These are phyloP conservation scores for Niveomyces coronatus DNA, from an alignment of 2,329 filamentous ascomycete genomes.

Conservation along the genomic window DNA sequence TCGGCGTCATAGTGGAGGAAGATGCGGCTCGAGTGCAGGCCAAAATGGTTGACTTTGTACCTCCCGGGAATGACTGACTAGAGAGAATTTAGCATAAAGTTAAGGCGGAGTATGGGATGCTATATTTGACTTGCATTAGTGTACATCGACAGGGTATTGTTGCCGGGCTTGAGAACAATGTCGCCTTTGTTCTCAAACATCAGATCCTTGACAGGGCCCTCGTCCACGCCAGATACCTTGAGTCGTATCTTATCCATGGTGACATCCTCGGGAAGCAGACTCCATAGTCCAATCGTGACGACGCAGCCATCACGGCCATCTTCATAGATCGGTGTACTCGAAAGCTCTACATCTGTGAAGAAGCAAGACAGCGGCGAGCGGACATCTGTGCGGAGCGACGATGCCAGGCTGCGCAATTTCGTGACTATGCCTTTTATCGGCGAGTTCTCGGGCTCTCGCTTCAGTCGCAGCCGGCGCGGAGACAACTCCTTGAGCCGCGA, in stretches of 20 bases:
- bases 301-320: conserved; percentile 66
- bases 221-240: conserved; percentile 45
- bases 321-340: conserved; percentile 59
- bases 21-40: conserved; percentile 53
- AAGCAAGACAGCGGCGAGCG: conserved; percentile 61
- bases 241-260: conserved; percentile 55
- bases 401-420: conserved; percentile 36
- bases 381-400: conserved; percentile 44
- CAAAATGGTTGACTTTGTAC: conserved; percentile 65
- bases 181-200: conserved; percentile 20
- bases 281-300: conserved; percentile 56
- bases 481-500: conserved; percentile 33
- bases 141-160: conserved; percentile 28
- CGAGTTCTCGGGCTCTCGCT: conserved; percentile 19
- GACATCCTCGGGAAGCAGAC: conserved; percentile 62
- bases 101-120: accelerated
- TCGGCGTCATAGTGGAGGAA: conserved; percentile 55
- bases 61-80: conserved; percentile 58
- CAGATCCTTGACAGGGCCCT: conserved; percentile 51
- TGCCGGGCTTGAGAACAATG: conserved; percentile 35
- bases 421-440: conserved; percentile 37
- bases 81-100: conserved; percentile 19
- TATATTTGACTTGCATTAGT: conserved; percentile 24
- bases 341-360: conserved; percentile 59
- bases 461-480: conserved; percentile 13